Percentiles rank a stretch among this genome's conserved stretches.
phyloP scores from a whole-genome alignment of 805 yeast genomes.

The Vanderwaltozyma polyspora region DNA sequence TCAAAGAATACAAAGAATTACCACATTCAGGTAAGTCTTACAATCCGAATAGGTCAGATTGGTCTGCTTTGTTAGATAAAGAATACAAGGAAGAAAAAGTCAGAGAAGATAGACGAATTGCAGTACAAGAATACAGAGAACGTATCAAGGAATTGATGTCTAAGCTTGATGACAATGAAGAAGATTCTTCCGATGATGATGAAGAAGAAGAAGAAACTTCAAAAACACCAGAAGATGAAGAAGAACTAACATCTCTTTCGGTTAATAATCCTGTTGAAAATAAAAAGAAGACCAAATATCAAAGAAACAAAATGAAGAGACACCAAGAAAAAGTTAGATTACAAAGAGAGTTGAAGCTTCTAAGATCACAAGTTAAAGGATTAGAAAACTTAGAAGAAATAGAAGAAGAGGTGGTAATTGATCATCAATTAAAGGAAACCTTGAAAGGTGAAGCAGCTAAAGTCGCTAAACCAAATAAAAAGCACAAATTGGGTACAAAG shows the following conservation, averaged over 20 bases:
- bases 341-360: slow-evolving; percentile 43
- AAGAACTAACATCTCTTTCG: slow-evolving; percentile 40
- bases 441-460: slow-evolving; percentile 16
- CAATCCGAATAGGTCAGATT: slow-evolving; percentile 75
- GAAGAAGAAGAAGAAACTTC: slow-evolving; percentile 29
- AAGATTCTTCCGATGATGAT: slow-evolving; percentile 29
- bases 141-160: slow-evolving; percentile 57
- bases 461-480: slow-evolving; percentile 26
- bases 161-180: slow-evolving; percentile 49
- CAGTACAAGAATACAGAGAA: slow-evolving; percentile 50
- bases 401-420: slow-evolving; percentile 20
- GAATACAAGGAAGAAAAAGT: slow-evolving; percentile 59
- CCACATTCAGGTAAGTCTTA: slow-evolving; percentile 85
- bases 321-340: slow-evolving; percentile 49
- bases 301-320: slow-evolving; percentile 60
- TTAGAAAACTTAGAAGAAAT: slow-evolving; percentile 37
- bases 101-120: slow-evolving; percentile 52
- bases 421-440: slow-evolving; percentile 4
- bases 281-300: slow-evolving; percentile 65
- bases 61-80: slow-evolving; percentile 60
- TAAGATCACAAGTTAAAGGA: slow-evolving; percentile 52
- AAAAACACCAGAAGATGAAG: slow-evolving; percentile 24
- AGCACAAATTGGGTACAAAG: slow-evolving; percentile 34
- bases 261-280: slow-evolving; percentile 56
- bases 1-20: slow-evolving; percentile 38